Base-by-base conservation (phyloP, 1,284 basidiomycete species). In the Takashimella koratensis region DNA sequence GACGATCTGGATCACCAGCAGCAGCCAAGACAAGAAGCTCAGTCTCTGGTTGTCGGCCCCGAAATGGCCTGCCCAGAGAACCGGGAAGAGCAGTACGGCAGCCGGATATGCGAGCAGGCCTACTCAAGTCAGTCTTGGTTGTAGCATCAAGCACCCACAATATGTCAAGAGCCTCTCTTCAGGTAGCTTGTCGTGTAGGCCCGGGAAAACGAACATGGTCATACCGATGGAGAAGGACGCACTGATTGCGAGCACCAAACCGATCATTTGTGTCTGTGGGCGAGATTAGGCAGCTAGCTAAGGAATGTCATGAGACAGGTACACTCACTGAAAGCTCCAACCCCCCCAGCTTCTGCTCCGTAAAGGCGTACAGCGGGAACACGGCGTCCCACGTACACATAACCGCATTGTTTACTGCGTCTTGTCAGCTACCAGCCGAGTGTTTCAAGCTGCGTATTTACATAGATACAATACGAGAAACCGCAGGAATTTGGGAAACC, bases 351-450 rank as follows among this genome's bases (percentile, higher is more conserved):
- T 60, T 56, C 36, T 60, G 58, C 45, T 53, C 57, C 8, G 68
- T 71, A 47, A 68, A 73, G 0, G 63, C 62, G 45, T 67, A 73
- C 12, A 73, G 49, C 4, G 70, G 70, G 41, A 63, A 73, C 12
- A 71, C 52, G 10, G 68, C 69, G 43, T 73, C 70, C 58, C 64
- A 73, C 2, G 61, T 54, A 43, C 68, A 71, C 56, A 62, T 62
- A 21, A 70, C 59, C 0, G 51, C 60, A 30, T 71, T 67, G 26
- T 58, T 54, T 41, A 68, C 67, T 67, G 42, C 3, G 10, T 43
- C 42, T 1, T 1, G 21, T 48, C 22, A 49, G 30, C 5, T 12
- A 26, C 45, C 48, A 19, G 36, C 40, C 43, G 16, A 42, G 26
- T 10, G 5, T 26, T 40, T 22, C 4, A 42, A 10, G 12, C 10